Evolutionary conservation across 768 basidiomycete species (phyloP), one percentile per base, ranked within the genome.

Genomic region (Imleria badia): DNA sequence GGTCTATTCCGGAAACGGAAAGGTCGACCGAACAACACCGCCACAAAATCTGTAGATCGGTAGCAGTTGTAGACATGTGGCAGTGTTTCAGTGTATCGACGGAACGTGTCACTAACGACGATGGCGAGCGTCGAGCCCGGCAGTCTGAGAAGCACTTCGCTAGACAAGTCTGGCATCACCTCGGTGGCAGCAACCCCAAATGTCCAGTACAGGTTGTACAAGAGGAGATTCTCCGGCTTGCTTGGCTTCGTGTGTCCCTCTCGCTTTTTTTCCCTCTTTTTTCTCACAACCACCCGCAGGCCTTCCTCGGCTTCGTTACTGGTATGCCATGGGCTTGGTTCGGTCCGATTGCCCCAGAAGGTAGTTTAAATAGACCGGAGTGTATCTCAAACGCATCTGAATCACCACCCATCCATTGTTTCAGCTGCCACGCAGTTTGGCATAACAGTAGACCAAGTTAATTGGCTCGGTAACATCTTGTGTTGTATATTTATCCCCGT

Each of bases 251-350:
- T 86, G 55, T 58, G 54, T 36, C 26, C 1, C 15, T 6, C 30
- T 9, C 20, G 3, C 23, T 3, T 12, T 13, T 12, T 33, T 44
- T 19, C 44, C 5, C 5, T 17, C 9, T 12, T 13, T 6, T 2
- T 13, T 33, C 51, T 53, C 26, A 59, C 26, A 1, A 5, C 1
- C 10, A 8, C 8, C 3, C 26, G 26, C 47, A 89, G 89, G 74
- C 86, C 11, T 30, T 86, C 30, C 71, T 92, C 31, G 87, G 84
- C 50, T 66, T 86, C 38, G 77, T 84, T 12, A 74, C 78, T 3
- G 89, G 81, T 7, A 82, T 89, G 85, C 72, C 79, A 8, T 84
- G 83, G 81, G 79, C 87, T 5, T 94, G 90, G 90, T 94, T 93
- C 62, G 90, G 91, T 5, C 88, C 91, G 4, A 92, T 94, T 50